A percentile compares a stretch with the other conserved stretches of the same genome.
These are phyloP conservation scores for Hygrocybe punicea DNA, from an alignment of 768 basidiomycete genomes.

Conservation along the genomic window DNA sequence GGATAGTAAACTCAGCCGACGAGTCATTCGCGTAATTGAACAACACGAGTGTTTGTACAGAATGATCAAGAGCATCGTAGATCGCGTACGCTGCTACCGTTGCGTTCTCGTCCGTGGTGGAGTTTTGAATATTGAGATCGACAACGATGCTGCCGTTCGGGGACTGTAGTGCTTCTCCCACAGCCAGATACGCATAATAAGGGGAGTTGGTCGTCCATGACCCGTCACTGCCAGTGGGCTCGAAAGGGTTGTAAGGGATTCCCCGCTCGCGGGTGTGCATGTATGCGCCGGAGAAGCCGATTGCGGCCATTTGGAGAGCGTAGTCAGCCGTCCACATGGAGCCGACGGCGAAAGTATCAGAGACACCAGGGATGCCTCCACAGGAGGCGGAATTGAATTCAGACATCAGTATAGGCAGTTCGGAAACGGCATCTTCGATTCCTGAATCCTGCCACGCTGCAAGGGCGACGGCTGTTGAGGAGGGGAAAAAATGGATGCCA, in stretches of 20 bases:
- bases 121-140: conserved; percentile 45
- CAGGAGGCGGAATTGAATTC: conserved; percentile 56
- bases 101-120: conserved; percentile 34
- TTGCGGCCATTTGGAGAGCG: conserved; percentile 48
- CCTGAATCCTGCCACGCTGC: conserved; percentile 49
- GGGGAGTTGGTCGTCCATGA: conserved; percentile 49
- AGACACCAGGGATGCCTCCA: conserved; percentile 49
- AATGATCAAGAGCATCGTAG: conserved; percentile 49
- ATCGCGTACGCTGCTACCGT: conserved; percentile 55
- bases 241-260: conserved; percentile 50
- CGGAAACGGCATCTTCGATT: conserved; percentile 32
- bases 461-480: conserved; percentile 34
- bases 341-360: conserved; percentile 49
- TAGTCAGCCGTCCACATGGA: conserved; percentile 54
- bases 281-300: conserved; percentile 48
- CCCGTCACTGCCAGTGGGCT: conserved; percentile 37
- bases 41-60: conserved; percentile 42
- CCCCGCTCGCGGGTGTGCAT: conserved; percentile 55
- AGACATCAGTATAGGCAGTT: conserved; percentile 41
- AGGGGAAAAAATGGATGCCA: neutral
- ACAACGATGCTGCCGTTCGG: conserved; percentile 42
- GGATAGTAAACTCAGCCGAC: conserved; percentile 38
- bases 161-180: conserved; percentile 44
- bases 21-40: conserved; percentile 49
- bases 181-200: conserved; percentile 48